Evolutionary conservation across 495 filamentous ascomycete species (phyloP), one percentile per base, ranked within the genome.

Genomic region (Bombardia bombarda): DNA sequence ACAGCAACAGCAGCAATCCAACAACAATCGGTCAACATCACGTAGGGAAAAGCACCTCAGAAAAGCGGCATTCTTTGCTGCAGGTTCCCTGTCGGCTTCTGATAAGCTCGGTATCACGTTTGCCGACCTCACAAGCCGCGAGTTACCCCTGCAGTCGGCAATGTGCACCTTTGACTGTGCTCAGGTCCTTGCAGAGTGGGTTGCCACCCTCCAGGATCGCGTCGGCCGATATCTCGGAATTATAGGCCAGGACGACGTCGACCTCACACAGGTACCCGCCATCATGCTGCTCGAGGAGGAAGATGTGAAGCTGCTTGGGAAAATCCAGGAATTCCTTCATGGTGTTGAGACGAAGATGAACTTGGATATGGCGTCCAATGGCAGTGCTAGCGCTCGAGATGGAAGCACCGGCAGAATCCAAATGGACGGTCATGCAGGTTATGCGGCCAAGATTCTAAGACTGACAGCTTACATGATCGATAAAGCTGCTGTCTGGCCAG

Each of bases 181-280:
- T n/a, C 88, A 95, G 55, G 88, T 98, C 0, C 79, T 98, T 19
- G 90, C 92, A 1, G 92, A 98, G 62, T 98, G 92, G 92, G 78
- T 93, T 32, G 84, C 85, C 12, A 95, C 90, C 0, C 83, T 98
- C 8, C 92, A 98, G 61, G 89, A 96, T 60, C 84, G 92, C 8
- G 86, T 96, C 36, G 93, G 90, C 0, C 78, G 82, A 2, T 93
- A 87, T 53, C 64, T 96, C 7, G 92, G 92, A 2, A 76, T 95
- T 7, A 74, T 98, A 14, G 89, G 92, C 20, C 82, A 79, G 33
- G 87, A 94, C 36, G 74, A 85, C 3, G 75, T 87, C 36, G 86
- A 95, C 55, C 70, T 85, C 33, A 71, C 70, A 2, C 80, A 86
- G 38, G 83, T 90, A 3, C 84, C 87, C 0, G 86, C 80, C 7